These are phyloP conservation scores for Choiromyces venosus DNA, from an alignment of 495 filamentous ascomycete genomes.

Conservation along the genomic window DNA sequence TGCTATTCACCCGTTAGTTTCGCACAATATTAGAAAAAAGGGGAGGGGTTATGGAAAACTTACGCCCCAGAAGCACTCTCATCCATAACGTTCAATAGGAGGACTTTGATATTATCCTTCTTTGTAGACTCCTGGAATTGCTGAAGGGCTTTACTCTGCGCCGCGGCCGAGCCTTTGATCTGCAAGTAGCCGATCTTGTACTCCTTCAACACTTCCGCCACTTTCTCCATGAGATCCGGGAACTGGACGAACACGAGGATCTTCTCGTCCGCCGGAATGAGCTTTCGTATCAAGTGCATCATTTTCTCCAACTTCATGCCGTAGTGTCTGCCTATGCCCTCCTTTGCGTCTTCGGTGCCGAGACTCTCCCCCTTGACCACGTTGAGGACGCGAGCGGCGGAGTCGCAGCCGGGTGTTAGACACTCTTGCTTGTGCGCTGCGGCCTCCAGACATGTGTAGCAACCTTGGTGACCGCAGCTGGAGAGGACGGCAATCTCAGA, in stretches of 20 bases:
- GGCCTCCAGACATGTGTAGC: constrained; percentile 44
- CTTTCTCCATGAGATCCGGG: constrained; percentile 44
- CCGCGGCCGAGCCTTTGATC: constrained; percentile 26
- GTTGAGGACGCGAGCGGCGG: constrained; percentile 40
- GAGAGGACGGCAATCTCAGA: constrained; percentile 46
- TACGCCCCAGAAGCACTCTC: constrained; percentile 65
- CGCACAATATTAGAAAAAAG: neutral
- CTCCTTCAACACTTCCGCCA: constrained; percentile 37
- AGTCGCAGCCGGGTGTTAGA: constrained; percentile 34
- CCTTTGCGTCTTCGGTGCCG: constrained; percentile 38
- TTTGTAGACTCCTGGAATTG: constrained; percentile 45
- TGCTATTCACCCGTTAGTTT: constrained; percentile 48
- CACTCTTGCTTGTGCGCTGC: constrained; percentile 37
- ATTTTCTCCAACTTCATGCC: constrained; percentile 51
- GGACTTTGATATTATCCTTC: constrained; percentile 47
- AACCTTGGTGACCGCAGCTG: constrained; percentile 53
- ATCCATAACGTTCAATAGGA: constrained; percentile 61
- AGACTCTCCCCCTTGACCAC: constrained; percentile 44
- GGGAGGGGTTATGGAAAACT: constrained; percentile 40
- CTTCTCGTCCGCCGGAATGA: constrained; percentile 47
- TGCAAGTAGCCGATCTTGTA: constrained; percentile 31
- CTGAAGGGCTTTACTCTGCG: constrained; percentile 44
- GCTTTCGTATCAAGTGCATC: constrained; percentile 46
- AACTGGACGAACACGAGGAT: constrained; percentile 54
- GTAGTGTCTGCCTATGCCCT: constrained; percentile 38